phyloP scores from a whole-genome alignment of 495 filamentous ascomycete species.

The Aspergillus nidulans region DNA sequence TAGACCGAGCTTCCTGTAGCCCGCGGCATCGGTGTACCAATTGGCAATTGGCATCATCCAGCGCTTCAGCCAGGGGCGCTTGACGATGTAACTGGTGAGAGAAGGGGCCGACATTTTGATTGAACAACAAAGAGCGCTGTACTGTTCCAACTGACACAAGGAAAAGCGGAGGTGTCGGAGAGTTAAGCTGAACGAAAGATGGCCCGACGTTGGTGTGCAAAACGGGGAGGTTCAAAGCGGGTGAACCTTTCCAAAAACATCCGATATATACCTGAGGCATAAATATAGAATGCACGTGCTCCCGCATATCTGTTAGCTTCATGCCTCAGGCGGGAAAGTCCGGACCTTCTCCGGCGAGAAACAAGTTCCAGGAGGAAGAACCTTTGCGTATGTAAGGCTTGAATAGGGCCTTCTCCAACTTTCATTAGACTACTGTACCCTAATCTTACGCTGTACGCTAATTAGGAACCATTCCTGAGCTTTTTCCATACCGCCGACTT shows the following conservation, averaged over 20 bases:
- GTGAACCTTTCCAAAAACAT: slow-evolving; percentile 31
- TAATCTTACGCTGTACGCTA: neutral
- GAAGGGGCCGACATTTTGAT: slow-evolving; percentile 69
- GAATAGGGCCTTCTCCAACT: neutral
- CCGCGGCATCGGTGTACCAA: slow-evolving; percentile 81
- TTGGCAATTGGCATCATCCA: slow-evolving; percentile 72
- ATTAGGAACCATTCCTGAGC: neutral
- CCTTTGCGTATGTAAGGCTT: neutral
- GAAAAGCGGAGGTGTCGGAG: slow-evolving; percentile 25
- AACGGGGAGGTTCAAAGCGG: slow-evolving; percentile 39
- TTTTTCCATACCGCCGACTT: neutral
- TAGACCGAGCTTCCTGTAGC: slow-evolving; percentile 90
- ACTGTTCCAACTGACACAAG: slow-evolving; percentile 27
- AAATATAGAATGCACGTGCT: slow-evolving; percentile 10
- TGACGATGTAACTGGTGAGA: slow-evolving; percentile 64
- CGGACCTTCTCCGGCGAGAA: slow-evolving; percentile 2
- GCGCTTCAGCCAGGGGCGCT: slow-evolving; percentile 78
- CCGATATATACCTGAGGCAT: slow-evolving; percentile 24
- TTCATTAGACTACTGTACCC: neutral
- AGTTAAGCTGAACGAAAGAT: slow-evolving; percentile 39
- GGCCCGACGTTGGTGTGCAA: slow-evolving; percentile 47
- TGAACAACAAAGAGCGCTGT: slow-evolving; percentile 19
- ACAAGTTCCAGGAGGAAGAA: neutral
- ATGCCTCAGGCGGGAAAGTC: slow-evolving; percentile 28
- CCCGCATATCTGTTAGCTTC: neutral